A percentile compares a stretch with the other conserved stretches of the same genome.
Conservation (phyloP, 345 rosid species). For the Arabis alpina region DNA sequence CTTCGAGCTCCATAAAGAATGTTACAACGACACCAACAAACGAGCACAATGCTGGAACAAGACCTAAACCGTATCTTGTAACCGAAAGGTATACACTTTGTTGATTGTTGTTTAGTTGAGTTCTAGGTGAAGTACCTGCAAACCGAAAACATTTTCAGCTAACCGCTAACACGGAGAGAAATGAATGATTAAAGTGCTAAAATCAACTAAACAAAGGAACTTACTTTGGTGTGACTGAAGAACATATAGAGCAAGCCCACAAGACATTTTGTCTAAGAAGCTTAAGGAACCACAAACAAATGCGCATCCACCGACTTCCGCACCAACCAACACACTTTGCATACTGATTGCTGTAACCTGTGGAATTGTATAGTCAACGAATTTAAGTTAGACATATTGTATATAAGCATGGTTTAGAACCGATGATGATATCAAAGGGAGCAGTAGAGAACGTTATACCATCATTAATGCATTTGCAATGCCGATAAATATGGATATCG, state of each 20-base stretch:
- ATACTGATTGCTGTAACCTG: conserved; percentile 91
- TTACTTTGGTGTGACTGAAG: conserved; percentile 92
- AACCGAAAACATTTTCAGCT: conserved; percentile 8
- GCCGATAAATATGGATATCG: conserved; percentile 67
- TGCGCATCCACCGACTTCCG: conserved; percentile 86
- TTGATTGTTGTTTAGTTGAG: conserved; percentile 34
- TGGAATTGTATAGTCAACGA: background rate
- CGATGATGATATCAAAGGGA: background rate
- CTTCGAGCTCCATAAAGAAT: conserved; percentile 68
- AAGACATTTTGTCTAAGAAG: conserved; percentile 90
- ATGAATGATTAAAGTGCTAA: background rate
- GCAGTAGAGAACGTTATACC: conserved; percentile 51
- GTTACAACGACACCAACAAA: conserved; percentile 72
- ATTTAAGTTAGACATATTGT: background rate
- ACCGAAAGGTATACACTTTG: conserved; percentile 52
- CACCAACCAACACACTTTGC: conserved; percentile 87
- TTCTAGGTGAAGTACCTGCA: conserved; percentile 60
- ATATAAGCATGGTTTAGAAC: background rate
- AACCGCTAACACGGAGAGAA: background rate
- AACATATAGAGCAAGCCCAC: conserved; percentile 76
- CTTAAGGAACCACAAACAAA: conserved; percentile 95
- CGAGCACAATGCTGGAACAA: conserved; percentile 83
- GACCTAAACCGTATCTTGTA: conserved; percentile 84
- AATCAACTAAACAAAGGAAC: conserved; percentile 29
- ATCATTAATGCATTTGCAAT: conserved; percentile 84